Base-by-base conservation (phyloP, 1,284 basidiomycete genomes). In the Ceraceosorus bombacis region DNA sequence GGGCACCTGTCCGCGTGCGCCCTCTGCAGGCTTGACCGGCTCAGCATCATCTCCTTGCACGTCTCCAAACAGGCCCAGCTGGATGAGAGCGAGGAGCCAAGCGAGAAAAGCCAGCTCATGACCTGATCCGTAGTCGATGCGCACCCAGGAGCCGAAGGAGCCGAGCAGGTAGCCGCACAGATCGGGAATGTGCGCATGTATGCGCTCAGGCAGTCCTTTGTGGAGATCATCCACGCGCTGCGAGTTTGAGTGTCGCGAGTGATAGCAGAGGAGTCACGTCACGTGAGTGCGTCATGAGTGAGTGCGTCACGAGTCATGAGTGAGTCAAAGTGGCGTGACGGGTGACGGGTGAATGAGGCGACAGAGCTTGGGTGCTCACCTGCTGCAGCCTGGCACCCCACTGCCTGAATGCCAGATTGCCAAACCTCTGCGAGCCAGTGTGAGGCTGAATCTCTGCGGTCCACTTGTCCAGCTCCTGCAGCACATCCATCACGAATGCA, bases 41-140 rank as follows among this genome's bases (percentile, higher is more conserved):
- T 49, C 48, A 48, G 46, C 27, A 7, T 40, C 38, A 4, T 50
- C 36, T 7, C 13, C 12, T n/a, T 48, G 37, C 27, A 27, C 1
- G 1, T 27, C 27, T 37, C 38, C 49, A 17, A 75, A 72, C 49
- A 68, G 62, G 4, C 62, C 61, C 2, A 76, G 59, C 0, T 72
- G 67, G 40, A 63, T 62, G 0, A 77, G 62, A 38, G 59, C 64
- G 41, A 65, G 48, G 2, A 77, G 60, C 74, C 74, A 77, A 7
- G 73, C 68, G 8, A 67, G 59, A 53, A 77, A 76, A 36, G 67
- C 58, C 36, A 77, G 55, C 80, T 98, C 94, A 75, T 98, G 94
- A 0, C 94, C 94, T 1, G 91, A 92, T 0, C 94, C 95, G 74
- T 97, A 98, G 80, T 98, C 94, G 79, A 98, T 86, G 51, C 94